Conservation (phyloP, 352 stramenopile species). For the Globisporangium rhizosaccharum region DNA sequence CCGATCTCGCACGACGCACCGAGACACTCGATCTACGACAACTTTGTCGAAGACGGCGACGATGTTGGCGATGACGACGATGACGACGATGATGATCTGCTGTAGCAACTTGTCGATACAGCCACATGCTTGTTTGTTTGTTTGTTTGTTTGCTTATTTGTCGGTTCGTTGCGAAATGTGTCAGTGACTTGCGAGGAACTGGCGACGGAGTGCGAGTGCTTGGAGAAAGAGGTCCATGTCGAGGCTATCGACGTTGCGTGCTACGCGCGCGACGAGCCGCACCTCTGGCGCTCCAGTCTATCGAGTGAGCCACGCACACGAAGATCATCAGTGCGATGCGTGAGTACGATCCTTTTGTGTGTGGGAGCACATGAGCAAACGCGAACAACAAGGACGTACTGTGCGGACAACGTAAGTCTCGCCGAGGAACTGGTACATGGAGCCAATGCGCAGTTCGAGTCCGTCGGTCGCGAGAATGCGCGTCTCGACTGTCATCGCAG, state of each 20-base stretch:
- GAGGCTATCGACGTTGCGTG: constrained; percentile 72
- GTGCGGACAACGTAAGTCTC: constrained; percentile 42
- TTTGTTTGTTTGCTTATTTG: no score
- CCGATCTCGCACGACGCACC: constrained; percentile 3
- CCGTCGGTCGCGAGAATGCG: constrained; percentile 38
- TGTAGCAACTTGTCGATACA: constrained; percentile 23
- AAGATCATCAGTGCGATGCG: background rate
- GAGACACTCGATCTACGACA: constrained; percentile 58
- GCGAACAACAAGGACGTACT: constrained; percentile 4
- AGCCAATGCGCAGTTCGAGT: constrained; percentile 55
- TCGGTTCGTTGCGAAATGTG: background rate
- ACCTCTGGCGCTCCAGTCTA: constrained; percentile 28
- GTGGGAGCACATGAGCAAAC: no score
- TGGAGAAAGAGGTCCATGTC: constrained; percentile 79
- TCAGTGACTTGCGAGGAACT: constrained; percentile 45
- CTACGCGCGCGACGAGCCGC: constrained; percentile 60
- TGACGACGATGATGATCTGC: constrained; percentile 37
- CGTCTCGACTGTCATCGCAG: constrained; percentile 62
- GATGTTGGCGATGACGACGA: constrained; percentile 37
- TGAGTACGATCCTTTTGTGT: background rate
- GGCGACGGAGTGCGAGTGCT: constrained; percentile 55
- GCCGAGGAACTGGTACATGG: constrained; percentile 82
- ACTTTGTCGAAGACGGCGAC: constrained; percentile 48
- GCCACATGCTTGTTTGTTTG: no score
- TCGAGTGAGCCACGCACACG: background rate